Conservation (phyloP, 2,329 filamentous ascomycete species). For the Fonsecaea multimorphosa region DNA sequence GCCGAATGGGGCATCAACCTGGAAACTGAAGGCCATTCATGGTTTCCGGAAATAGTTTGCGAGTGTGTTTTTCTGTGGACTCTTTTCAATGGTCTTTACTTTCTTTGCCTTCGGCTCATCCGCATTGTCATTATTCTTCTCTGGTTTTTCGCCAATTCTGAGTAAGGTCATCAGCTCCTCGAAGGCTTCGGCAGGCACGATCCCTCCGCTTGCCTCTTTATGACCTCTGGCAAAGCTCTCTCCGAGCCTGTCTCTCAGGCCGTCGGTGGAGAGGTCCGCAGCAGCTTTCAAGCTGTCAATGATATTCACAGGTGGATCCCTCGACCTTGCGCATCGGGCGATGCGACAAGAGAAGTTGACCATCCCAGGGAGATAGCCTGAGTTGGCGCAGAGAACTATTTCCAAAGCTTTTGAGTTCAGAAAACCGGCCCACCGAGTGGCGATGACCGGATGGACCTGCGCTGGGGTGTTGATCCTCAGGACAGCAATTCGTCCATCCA, state of each 20-base stretch:
- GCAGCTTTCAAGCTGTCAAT: constrained; percentile 63
- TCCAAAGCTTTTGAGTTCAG: constrained; percentile 65
- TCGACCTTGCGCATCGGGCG: constrained; percentile 60
- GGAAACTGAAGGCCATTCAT: constrained; percentile 1
- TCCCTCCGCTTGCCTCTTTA: constrained; percentile 70
- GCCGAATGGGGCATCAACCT: not conserved
- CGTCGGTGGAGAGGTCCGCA: constrained; percentile 52
- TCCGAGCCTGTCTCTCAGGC: constrained; percentile 60
- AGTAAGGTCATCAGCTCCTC: constrained; percentile 68
- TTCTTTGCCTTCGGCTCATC: constrained; percentile 46
- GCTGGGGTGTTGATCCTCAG: constrained; percentile 65
- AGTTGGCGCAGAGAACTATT: constrained; percentile 70
- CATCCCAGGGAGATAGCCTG: constrained; percentile 66
- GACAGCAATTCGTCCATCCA: constrained; percentile 67
- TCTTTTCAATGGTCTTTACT: constrained; percentile 41
- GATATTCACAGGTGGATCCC: constrained; percentile 65
- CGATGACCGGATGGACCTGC: constrained; percentile 71
- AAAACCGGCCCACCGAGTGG: constrained; percentile 69
- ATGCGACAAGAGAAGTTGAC: constrained; percentile 73
- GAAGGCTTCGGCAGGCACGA: constrained; percentile 66
- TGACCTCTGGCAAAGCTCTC: constrained; percentile 71
- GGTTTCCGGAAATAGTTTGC: constrained; percentile 61
- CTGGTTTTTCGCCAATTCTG: constrained; percentile 63
- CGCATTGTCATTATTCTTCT: constrained; percentile 45
- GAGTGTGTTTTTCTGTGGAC: constrained; percentile 61